These are phyloP conservation scores for Dothistroma septosporum DNA, from an alignment of 2,329 filamentous ascomycete species.

Conservation along the genomic window DNA sequence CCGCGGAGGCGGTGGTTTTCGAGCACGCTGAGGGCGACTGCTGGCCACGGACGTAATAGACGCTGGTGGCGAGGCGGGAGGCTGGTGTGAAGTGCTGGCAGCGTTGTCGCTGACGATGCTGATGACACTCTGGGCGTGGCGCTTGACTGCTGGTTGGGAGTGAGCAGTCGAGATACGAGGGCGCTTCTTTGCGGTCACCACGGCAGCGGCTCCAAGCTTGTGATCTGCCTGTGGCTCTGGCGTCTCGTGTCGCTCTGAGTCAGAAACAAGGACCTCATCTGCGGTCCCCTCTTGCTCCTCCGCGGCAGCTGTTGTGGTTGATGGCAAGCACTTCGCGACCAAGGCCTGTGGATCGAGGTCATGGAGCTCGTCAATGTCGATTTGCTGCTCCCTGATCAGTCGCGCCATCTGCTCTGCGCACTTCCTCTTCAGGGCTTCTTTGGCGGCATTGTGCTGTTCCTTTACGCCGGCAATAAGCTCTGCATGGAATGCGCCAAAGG, in stretches of 20 bases:
- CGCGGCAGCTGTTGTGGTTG: background rate
- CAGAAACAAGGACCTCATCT: background rate
- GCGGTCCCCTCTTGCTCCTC: background rate
- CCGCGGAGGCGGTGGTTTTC: background rate
- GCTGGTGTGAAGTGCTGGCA: background rate
- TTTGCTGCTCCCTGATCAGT: background rate
- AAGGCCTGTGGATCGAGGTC: background rate
- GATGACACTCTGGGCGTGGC: background rate
- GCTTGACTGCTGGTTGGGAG: background rate
- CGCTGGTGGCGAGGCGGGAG: background rate
- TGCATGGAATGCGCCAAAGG: background rate
- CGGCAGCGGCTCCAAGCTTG: background rate
- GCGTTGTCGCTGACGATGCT: background rate
- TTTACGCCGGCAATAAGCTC: background rate
- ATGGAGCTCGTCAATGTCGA: background rate
- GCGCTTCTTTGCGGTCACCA: background rate
- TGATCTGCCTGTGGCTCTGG: background rate
- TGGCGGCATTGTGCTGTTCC: background rate
- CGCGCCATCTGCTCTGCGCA: background rate
- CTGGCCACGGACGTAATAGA: background rate
- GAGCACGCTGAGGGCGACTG: background rate
- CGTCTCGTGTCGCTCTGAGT: background rate
- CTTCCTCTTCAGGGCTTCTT: background rate
- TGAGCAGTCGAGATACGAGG: background rate
- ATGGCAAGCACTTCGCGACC: background rate